phyloP scores from a whole-genome alignment of 2,329 filamentous ascomycete species.

The Xylaria sp. region DNA sequence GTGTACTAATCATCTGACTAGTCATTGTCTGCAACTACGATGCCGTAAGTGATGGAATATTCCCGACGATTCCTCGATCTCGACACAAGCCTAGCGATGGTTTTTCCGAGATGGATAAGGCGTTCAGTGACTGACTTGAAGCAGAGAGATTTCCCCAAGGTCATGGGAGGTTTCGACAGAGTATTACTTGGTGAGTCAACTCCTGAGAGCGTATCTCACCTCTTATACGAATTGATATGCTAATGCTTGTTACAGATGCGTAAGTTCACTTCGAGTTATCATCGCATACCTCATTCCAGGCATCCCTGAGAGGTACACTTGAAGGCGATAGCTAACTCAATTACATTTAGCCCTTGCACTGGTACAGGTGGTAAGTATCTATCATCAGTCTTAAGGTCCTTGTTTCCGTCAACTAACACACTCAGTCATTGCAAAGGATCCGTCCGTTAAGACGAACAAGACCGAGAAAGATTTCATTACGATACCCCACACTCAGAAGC shows the following conservation, averaged over 20 bases:
- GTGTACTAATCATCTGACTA: conserved; percentile 3
- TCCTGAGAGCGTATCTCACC: too few relatives aligned
- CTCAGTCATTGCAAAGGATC: conserved; percentile 82
- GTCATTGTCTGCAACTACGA: conserved; percentile 94
- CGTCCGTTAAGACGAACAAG: conserved; percentile 97
- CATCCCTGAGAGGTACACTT: not conserved
- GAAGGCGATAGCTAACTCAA: conserved; percentile 51
- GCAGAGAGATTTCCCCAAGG: conserved; percentile 76
- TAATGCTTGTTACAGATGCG: conserved; percentile 46
- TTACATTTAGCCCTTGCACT: conserved; percentile 64
- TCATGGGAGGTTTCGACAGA: conserved; percentile 93
- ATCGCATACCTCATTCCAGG: too few relatives aligned
- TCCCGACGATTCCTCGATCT: not conserved
- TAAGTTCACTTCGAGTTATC: conserved; percentile 6
- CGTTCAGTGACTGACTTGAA: not conserved
- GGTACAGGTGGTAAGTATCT: conserved; percentile 66
- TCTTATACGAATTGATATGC: not conserved
- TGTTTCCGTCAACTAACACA: conserved; percentile 1
- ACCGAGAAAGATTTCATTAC: conserved; percentile 90
- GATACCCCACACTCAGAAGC: conserved; percentile 90
- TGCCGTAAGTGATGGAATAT: conserved; percentile 40
- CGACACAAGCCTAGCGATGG: not conserved
- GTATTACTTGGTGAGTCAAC: conserved; percentile 41
- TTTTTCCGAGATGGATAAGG: not conserved
- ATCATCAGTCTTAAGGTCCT: not conserved